A percentile compares a stretch with the other conserved stretches of the same genome.
Evolutionary conservation across 1,139 yeast species (phyloP).

Genomic region (Hansenula lynferdii): DNA sequence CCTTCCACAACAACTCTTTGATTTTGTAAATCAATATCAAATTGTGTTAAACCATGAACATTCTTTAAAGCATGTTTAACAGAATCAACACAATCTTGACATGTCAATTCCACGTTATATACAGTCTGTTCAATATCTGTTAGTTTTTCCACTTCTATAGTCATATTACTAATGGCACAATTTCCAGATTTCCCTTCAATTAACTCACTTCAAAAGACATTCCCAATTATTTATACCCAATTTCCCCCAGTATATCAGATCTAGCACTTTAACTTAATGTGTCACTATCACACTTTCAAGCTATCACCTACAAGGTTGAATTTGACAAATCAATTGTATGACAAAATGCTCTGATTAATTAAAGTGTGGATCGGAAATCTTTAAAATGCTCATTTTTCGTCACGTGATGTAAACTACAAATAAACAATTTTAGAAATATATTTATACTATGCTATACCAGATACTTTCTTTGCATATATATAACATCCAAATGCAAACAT

Average conservation of each 20-base stretch:
- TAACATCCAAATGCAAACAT: slow-evolving; percentile 39
- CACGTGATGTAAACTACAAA: no score
- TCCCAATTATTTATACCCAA: neutral
- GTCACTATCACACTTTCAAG: no score
- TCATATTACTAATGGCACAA: neutral
- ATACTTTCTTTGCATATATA: slow-evolving; percentile 36
- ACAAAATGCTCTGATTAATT: no score
- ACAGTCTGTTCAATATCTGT: slow-evolving; percentile 38
- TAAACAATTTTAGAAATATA: no score
- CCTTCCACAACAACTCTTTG: slow-evolving; percentile 68
- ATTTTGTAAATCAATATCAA: slow-evolving; percentile 46
- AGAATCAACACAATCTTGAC: slow-evolving; percentile 65
- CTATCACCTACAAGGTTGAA: neutral
- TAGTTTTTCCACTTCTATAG: slow-evolving; percentile 2
- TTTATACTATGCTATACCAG: slow-evolving; percentile 23
- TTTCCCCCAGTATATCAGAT: neutral
- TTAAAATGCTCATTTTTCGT: no score
- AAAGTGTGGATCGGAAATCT: neutral
- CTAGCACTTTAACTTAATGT: no score
- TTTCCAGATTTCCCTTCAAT: neutral
- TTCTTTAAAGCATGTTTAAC: slow-evolving; percentile 48
- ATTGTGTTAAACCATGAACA: slow-evolving; percentile 41
- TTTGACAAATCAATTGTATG: neutral
- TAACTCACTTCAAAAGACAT: slow-evolving; percentile 12
- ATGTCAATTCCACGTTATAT: slow-evolving; percentile 76